Evolutionary conservation across 129 eudicot species (phyloP).

Genomic region (Pittosporum tobira): DNA sequence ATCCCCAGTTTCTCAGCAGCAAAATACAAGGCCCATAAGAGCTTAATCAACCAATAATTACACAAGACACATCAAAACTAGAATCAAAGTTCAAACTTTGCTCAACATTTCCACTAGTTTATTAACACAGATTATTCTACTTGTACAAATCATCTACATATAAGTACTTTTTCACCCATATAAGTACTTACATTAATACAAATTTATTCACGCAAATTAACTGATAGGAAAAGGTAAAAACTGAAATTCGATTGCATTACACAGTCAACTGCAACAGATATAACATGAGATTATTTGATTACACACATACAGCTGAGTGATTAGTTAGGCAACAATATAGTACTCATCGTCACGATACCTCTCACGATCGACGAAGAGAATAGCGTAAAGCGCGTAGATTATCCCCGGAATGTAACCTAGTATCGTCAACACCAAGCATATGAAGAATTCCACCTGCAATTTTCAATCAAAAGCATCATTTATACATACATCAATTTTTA

Average conservation of each 20-base stretch:
- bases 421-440: conserved; percentile 62
- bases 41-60: no score
- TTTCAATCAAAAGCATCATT: not conserved
- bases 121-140: conserved; percentile 2
- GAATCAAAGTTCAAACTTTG: not conserved
- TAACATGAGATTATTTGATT: no score
- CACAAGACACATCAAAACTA: conserved; percentile 8
- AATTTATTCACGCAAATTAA: no score
- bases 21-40: no score
- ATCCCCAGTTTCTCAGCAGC: no score
- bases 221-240: no score
- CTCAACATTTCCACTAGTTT: conserved; percentile 6
- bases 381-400: conserved; percentile 66
- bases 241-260: no score
- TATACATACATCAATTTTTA: no score
- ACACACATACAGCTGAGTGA: conserved; percentile 1
- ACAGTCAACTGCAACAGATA: no score
- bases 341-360: conserved; percentile 23
- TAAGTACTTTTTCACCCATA: no score
- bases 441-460: conserved; percentile 60
- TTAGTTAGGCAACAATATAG: conserved; percentile 31
- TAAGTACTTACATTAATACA: no score
- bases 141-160: not conserved
- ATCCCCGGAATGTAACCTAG: conserved; percentile 77
- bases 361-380: conserved; percentile 41